Percentiles rank a stretch among this genome's conserved stretches.
Evolutionary conservation across 2,329 filamentous ascomycete genomes (phyloP).

Genomic region (Coniochaeta sp.): DNA sequence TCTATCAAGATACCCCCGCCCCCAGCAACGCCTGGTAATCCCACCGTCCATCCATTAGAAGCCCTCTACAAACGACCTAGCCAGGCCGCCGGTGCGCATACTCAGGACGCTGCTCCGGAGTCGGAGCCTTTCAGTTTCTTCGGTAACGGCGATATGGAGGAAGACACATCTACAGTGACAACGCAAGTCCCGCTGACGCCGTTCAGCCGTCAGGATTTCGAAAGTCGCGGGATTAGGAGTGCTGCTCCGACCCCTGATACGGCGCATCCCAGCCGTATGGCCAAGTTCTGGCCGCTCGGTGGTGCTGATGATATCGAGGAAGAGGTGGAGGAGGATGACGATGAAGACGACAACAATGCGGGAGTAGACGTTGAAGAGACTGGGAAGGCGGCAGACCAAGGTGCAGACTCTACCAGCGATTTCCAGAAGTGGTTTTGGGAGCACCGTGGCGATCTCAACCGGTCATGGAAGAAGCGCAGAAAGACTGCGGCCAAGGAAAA

Average conservation of each 20-base stretch:
- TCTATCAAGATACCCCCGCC: constrained; percentile 51
- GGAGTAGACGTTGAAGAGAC: constrained; percentile 10
- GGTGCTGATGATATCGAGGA: constrained; percentile 38
- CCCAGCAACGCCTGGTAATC: constrained; percentile 31
- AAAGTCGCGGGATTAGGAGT: constrained; percentile 68
- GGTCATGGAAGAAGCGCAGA: constrained; percentile 57
- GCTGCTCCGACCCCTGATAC: constrained; percentile 95
- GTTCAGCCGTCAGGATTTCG: constrained; percentile 71
- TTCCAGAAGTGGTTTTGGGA: constrained; percentile 65
- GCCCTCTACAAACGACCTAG: constrained; percentile 77
- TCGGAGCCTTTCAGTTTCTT: constrained; percentile 75
- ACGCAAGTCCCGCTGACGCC: constrained; percentile 65
- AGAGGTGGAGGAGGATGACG: constrained; percentile 30
- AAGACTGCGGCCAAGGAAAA: constrained; percentile 59
- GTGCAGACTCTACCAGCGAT: constrained; percentile 31
- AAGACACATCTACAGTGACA: constrained; percentile 11
- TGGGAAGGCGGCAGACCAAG: constrained; percentile 6
- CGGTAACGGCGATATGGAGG: constrained; percentile 31
- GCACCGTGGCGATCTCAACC: constrained; percentile 55
- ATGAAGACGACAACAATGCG: constrained; percentile 16
- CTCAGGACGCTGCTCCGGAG: constrained; percentile 29
- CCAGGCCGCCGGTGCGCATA: constrained; percentile 22
- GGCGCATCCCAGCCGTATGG: constrained; percentile 61
- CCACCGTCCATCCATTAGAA: constrained; percentile 75
- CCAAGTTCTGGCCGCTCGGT: constrained; percentile 47